Conservation (phyloP, 1,139 yeast genomes). For the Arxiozyma telluris region DNA sequence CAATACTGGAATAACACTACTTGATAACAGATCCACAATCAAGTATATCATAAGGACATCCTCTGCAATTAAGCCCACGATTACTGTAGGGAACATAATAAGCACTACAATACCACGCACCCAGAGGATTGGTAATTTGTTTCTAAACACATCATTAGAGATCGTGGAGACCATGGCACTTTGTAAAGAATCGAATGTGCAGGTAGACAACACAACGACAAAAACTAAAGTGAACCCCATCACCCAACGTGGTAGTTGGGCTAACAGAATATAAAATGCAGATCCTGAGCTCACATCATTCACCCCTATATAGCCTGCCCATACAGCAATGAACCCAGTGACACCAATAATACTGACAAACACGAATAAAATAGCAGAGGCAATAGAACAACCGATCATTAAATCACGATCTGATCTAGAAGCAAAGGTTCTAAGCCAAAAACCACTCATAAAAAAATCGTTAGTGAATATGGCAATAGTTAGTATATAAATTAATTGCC, state of each 20-base stretch:
- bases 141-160: slow-evolving; percentile 83
- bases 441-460: slow-evolving; percentile 83
- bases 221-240: slow-evolving; percentile 76
- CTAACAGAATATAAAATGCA: slow-evolving; percentile 57
- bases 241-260: slow-evolving; percentile 79
- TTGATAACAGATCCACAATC: slow-evolving; percentile 82
- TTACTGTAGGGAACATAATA: slow-evolving; percentile 75
- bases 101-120: slow-evolving; percentile 65
- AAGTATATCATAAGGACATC: slow-evolving; percentile 78
- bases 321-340: slow-evolving; percentile 81
- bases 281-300: slow-evolving; percentile 57
- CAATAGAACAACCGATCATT: slow-evolving; percentile 64
- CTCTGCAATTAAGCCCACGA: slow-evolving; percentile 75
- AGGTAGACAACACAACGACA: slow-evolving; percentile 64
- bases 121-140: slow-evolving; percentile 57
- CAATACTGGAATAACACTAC: slow-evolving; percentile 79
- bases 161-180: slow-evolving; percentile 84
- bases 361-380: slow-evolving; percentile 55
- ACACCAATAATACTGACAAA: slow-evolving; percentile 68
- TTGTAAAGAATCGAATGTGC: slow-evolving; percentile 83
- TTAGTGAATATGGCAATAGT: slow-evolving; percentile 83
- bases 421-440: slow-evolving; percentile 92
- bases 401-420: slow-evolving; percentile 70
- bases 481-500: slow-evolving; percentile 81
- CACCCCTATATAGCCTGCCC: slow-evolving; percentile 69